Evolutionary conservation across 2,329 filamentous ascomycete genomes (phyloP), one percentile per base, ranked within the genome.

Genomic region (Stachybotrys echinatus): DNA sequence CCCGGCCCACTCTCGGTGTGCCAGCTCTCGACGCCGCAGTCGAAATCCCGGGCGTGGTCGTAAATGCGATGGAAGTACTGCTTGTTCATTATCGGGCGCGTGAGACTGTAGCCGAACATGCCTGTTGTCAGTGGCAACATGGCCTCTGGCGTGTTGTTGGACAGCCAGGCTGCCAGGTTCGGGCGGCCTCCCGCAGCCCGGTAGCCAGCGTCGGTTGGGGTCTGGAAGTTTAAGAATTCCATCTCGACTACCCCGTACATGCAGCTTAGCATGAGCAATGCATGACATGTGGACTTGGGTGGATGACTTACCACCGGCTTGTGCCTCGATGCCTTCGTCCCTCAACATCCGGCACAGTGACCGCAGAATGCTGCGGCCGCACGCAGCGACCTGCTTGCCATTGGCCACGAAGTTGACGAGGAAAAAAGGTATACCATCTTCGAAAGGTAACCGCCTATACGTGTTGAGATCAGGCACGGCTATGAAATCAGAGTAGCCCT

Each of bases 1-100:
- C 88, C 88, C 1, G 88, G 88, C 1, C 88, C 88, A 58, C 83
- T 88, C 67, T 92, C 88, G 1, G 88, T 92, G 67, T 92, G 88
- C 88, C 88, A 92, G 23, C 88, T 86, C 62, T 92, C 88, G 43
- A 92, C 81, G 47, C 83, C 78, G 56, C 87, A 89, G 46, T 79
- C 75, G 68, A 91, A 89, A 58, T 84, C 76, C 53, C 79, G 75
- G 65, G 86, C 89, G 1, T 81, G 75, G 54, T 90, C 77, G 62
- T 85, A 92, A 42, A 91, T 80, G n/a, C 80, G 80, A 61, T 91
- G 90, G 66, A 87, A 92, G 68, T 89, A 92, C n/a, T 89, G 85
- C 67, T 90, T 84, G 60, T 90, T 90, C 57, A 90, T 85, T 7
- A 87, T 76, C 0, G 88, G 86, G 40, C 87, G 74, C 12, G 87